Evolutionary conservation across 495 filamentous ascomycete genomes (phyloP).

Genomic region (Sabuloglossum arenarium): DNA sequence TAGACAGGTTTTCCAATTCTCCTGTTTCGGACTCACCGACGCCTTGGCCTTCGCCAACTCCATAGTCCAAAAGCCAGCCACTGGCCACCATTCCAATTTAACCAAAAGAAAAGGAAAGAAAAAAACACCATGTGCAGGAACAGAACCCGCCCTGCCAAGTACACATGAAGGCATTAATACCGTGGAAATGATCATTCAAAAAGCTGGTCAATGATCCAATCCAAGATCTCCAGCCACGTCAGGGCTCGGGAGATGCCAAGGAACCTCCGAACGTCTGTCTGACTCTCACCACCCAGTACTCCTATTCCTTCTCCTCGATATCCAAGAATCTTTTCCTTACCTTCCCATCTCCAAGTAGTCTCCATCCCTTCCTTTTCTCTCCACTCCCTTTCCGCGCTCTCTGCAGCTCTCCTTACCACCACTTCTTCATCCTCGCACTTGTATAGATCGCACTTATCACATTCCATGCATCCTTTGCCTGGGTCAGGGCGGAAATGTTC

Average conservation of each 20-base stretch:
- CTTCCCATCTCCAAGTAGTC: conserved; percentile 17
- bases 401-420: conserved; percentile 51
- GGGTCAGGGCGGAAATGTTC: conserved; percentile 75
- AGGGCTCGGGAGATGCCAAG: background rate
- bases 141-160: background rate
- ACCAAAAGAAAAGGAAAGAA: background rate
- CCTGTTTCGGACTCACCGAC: too few species aligned
- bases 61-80: background rate
- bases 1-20: background rate
- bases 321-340: background rate
- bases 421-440: conserved; percentile 65
- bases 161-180: background rate
- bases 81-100: background rate
- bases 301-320: background rate
- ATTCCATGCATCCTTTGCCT: conserved; percentile 50
- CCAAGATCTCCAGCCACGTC: background rate
- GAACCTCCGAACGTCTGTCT: background rate
- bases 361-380: conserved; percentile 38
- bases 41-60: background rate
- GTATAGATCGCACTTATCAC: conserved; percentile 80
- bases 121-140: background rate
- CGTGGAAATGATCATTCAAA: background rate
- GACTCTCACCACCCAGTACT: background rate
- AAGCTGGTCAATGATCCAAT: conserved; percentile 1
- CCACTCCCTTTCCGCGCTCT: conserved; percentile 70